Base-by-base conservation (phyloP, 2,329 filamentous ascomycete species). In the Pyrenophora seminiperda region DNA sequence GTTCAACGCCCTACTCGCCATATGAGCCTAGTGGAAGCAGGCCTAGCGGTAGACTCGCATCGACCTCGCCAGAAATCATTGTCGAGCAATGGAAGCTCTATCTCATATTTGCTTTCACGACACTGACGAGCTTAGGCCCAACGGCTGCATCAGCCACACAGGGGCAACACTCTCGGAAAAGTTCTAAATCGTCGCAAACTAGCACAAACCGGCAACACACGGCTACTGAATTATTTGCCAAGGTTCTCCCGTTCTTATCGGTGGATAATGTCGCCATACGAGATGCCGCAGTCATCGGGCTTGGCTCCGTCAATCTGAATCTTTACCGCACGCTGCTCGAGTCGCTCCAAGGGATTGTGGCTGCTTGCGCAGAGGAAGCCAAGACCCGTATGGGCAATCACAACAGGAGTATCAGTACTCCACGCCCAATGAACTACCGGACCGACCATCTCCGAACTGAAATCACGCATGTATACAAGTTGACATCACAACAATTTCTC, bases 41-140 rank as follows among this genome's bases (percentile, higher is more conserved):
- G 65, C 79, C 77, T 59, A 79, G 84, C 67, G 83, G 81, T 51
- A 85, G 73, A 13, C 56, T 76, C 27, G 71, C 82, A 50, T 87
- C 85, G 2, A 87, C 88, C 1, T 88, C 91, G 14, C 89, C 92
- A 0, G 91, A 96, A 63, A 85, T 96, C 17, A 81, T 97, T 49
- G 85, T 99, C 50, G 95, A 97, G 73, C 94, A 99, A 70, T 99
- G 93, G 93, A 97, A 97, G 73, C 79, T 97, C 2, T 97, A 97
- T 71, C 81, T 99, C 19, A 92, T 97, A 47, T 97, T 99, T 76
- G 94, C 93, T 7, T 99, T 95, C 74, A 96, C 93, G 7, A 97
- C 94, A 0, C 79, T 99, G 48, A 92, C 90, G 30, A 94, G 94
- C 59, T 83, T 90, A 7, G 91, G 91, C 7, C 47, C 56, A 24